Percentiles rank a stretch among this genome's conserved stretches.
phyloP scores from a whole-genome alignment of 495 filamentous ascomycete genomes.

The Penicillium manginii region DNA sequence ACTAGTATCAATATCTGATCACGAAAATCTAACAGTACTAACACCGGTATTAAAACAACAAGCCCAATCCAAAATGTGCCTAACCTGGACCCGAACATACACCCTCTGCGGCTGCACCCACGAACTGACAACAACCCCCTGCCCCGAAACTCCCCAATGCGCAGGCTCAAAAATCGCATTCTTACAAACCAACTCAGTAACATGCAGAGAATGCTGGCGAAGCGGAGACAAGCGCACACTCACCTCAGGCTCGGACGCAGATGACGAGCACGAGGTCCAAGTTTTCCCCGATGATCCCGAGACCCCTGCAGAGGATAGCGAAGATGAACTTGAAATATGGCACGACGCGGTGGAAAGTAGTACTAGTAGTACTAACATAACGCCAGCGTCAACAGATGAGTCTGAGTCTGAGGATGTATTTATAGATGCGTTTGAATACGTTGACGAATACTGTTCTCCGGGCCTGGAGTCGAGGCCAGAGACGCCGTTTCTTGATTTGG shows the following conservation, averaged over 20 bases:
- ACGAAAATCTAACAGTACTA: too few species aligned
- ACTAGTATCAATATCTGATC: too few species aligned
- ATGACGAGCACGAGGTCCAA: background rate
- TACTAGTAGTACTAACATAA: too few species aligned
- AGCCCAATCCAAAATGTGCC: constrained; percentile 19
- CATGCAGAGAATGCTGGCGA: constrained; percentile 24
- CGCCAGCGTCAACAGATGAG: too few species aligned
- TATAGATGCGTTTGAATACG: too few species aligned
- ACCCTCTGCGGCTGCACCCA: constrained; percentile 32
- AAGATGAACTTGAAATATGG: too few species aligned
- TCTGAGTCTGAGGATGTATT: too few species aligned
- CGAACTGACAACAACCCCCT: constrained; percentile 7
- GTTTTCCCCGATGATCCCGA: background rate
- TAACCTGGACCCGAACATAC: constrained; percentile 19
- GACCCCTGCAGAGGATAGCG: too few species aligned
- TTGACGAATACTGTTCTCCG: background rate
- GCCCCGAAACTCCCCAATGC: constrained; percentile 17
- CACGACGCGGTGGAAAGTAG: too few species aligned
- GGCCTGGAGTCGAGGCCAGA: background rate
- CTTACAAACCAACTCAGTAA: constrained; percentile 5
- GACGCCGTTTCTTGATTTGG: background rate
- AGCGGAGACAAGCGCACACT: constrained; percentile 16
- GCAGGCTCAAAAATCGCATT: constrained; percentile 9
- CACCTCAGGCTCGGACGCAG: background rate
- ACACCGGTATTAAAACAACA: background rate